Conservation (phyloP, 1,284 basidiomycete species). For the Cryptococcus wingfieldii region DNA sequence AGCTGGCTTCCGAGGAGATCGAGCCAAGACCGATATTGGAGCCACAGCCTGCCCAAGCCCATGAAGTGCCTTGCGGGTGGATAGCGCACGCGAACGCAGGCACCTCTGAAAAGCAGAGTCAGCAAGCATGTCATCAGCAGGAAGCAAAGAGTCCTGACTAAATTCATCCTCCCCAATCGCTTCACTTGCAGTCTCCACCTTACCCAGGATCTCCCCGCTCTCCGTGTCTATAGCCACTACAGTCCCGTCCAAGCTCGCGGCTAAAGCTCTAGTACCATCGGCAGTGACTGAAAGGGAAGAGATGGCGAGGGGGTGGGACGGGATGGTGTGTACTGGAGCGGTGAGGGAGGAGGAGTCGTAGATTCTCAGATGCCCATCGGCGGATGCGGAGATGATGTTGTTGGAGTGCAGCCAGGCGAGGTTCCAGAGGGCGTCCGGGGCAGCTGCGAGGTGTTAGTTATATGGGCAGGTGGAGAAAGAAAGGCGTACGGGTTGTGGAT, state of each 20-base stretch:
- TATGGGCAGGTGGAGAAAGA: background rate
- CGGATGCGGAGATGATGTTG: slow-evolving; percentile 33
- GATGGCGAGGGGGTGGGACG: slow-evolving; percentile 69
- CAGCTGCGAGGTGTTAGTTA: slow-evolving; percentile 15
- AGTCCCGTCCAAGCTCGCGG: slow-evolving; percentile 74
- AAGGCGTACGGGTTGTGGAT: slow-evolving; percentile 28
- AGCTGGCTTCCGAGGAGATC: slow-evolving; percentile 48
- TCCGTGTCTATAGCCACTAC: slow-evolving; percentile 67
- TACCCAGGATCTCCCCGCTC: slow-evolving; percentile 58
- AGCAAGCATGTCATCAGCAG: slow-evolving; percentile 3
- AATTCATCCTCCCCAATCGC: slow-evolving; percentile 59
- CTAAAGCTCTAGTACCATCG: slow-evolving; percentile 62
- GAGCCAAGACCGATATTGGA: slow-evolving; percentile 57
- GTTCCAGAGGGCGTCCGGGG: slow-evolving; percentile 40
- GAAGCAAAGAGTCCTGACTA: slow-evolving; percentile 54
- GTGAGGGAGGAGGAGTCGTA: slow-evolving; percentile 53
- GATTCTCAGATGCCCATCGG: slow-evolving; percentile 42
- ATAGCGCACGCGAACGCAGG: slow-evolving; percentile 76
- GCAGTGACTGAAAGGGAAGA: slow-evolving; percentile 64
- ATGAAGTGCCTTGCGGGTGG: slow-evolving; percentile 65
- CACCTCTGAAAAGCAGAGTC: slow-evolving; percentile 14
- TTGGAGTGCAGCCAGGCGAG: slow-evolving; percentile 31
- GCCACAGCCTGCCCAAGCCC: slow-evolving; percentile 71
- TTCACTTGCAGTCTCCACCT: slow-evolving; percentile 66
- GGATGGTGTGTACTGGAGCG: slow-evolving; percentile 59